Evolutionary conservation across 2,329 filamentous ascomycete genomes (phyloP).

Genomic region (Cyanodermella asteris): DNA sequence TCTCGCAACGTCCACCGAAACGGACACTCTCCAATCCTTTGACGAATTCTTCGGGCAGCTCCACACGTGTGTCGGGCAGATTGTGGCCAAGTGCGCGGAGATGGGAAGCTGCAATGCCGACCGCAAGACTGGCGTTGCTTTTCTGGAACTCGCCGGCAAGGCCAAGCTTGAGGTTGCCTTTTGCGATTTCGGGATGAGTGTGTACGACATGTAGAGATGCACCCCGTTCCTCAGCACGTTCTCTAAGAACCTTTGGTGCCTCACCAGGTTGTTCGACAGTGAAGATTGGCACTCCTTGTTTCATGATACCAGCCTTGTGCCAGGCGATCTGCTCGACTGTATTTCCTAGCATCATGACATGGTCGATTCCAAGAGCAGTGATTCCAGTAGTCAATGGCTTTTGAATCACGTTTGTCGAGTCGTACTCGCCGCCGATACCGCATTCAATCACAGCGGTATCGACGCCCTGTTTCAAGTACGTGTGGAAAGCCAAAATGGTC

Average conservation of each 20-base stretch:
- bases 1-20: slow-evolving; percentile 60
- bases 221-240: slow-evolving; percentile 30
- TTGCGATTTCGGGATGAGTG: slow-evolving; percentile 23
- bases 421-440: slow-evolving; percentile 83
- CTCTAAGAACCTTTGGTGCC: slow-evolving; percentile 32
- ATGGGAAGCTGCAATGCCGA: slow-evolving; percentile 24
- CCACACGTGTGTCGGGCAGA: slow-evolving; percentile 17
- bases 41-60: slow-evolving; percentile 38
- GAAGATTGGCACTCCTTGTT: slow-evolving; percentile 39
- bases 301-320: slow-evolving; percentile 84
- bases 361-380: slow-evolving; percentile 66
- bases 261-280: slow-evolving; percentile 34
- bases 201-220: slow-evolving; percentile 26
- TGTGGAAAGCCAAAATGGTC: slow-evolving; percentile 70
- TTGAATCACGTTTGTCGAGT: slow-evolving; percentile 69
- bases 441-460: slow-evolving; percentile 70
- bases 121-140: slow-evolving; percentile 38
- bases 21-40: slow-evolving; percentile 43
- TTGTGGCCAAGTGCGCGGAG: slow-evolving; percentile 15
- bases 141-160: slow-evolving; percentile 41
- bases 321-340: slow-evolving; percentile 69
- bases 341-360: slow-evolving; percentile 56
- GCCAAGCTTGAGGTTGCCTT: slow-evolving; percentile 30
- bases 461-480: slow-evolving; percentile 56
- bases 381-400: slow-evolving; percentile 51